phyloP scores from a whole-genome alignment of 306 rosid species.

The Fagus sylvatica region DNA sequence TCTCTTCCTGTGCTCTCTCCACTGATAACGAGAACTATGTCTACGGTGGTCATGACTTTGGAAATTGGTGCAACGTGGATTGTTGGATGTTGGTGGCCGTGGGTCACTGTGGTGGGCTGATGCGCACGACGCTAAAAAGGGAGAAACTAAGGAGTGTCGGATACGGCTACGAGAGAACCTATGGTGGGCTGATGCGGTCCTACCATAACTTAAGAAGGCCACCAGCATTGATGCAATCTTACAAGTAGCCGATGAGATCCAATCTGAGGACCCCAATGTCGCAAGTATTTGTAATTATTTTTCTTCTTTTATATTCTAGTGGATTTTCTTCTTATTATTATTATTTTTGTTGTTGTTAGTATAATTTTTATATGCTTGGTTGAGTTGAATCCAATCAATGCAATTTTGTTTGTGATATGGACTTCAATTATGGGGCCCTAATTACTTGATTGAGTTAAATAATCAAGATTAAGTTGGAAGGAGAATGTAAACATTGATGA shows the following conservation, averaged over 20 bases:
- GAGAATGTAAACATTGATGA: background rate
- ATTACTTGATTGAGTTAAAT: constrained; percentile 7
- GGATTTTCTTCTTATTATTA: background rate
- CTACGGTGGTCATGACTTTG: too few species aligned
- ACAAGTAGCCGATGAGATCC: constrained; percentile 91
- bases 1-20: too few species aligned
- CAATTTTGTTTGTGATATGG: background rate
- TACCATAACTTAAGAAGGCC: constrained; percentile 64
- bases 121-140: constrained; percentile 72
- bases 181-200: constrained; percentile 83
- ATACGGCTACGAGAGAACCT: constrained; percentile 53
- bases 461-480: background rate
- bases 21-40: too few species aligned
- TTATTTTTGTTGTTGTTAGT: background rate
- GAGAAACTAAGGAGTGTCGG: constrained; percentile 73
- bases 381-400: background rate
- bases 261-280: constrained; percentile 67
- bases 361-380: background rate
- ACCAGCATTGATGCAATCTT: constrained; percentile 78
- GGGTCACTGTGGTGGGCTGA: constrained; percentile 47
- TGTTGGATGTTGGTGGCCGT: too few species aligned
- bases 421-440: background rate
- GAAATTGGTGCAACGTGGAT: too few species aligned
- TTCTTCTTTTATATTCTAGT: background rate
- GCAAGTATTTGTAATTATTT: constrained; percentile 70